Evolutionary conservation across 176 grass and related monocot genomes (phyloP).

Genomic region (Bolboschoenus planiculmis): DNA sequence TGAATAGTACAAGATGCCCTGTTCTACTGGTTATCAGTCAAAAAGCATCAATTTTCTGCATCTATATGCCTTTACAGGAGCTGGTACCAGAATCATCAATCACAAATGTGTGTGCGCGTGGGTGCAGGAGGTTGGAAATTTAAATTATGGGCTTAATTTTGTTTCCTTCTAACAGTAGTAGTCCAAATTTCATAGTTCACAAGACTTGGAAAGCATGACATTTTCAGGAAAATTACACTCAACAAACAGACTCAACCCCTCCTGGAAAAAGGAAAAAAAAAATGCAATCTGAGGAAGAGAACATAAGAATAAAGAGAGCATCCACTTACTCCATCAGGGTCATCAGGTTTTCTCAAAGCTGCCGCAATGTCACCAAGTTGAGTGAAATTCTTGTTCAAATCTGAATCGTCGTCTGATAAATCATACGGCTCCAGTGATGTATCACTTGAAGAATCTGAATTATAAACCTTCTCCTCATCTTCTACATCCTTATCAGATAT

Average conservation of each 20-base stretch:
- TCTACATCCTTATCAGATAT: conserved; percentile 42
- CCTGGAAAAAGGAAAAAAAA: background rate
- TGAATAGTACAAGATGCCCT: background rate
- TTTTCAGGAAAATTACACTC: background rate
- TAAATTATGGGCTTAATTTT: background rate
- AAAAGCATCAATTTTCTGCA: background rate
- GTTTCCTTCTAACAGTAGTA: background rate
- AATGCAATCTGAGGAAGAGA: background rate
- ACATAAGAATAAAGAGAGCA: background rate
- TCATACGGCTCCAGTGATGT: conserved; percentile 90
- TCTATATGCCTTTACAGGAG: background rate
- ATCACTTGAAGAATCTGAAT: conserved; percentile 60
- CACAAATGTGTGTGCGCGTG: background rate
- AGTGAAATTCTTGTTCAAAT: conserved; percentile 68
- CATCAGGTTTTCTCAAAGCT: conserved; percentile 82
- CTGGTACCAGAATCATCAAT: background rate
- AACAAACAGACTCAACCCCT: background rate
- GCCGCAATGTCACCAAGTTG: conserved; percentile 61
- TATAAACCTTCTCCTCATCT: conserved; percentile 31
- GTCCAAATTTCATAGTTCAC: background rate
- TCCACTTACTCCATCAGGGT: conserved; percentile 82
- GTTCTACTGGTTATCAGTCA: background rate
- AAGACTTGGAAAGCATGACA: background rate
- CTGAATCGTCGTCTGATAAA: conserved; percentile 72
- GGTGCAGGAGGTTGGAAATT: background rate